These are phyloP conservation scores for Ophiostoma tasmaniense DNA, from an alignment of 2,329 filamentous ascomycete species.

Conservation along the genomic window DNA sequence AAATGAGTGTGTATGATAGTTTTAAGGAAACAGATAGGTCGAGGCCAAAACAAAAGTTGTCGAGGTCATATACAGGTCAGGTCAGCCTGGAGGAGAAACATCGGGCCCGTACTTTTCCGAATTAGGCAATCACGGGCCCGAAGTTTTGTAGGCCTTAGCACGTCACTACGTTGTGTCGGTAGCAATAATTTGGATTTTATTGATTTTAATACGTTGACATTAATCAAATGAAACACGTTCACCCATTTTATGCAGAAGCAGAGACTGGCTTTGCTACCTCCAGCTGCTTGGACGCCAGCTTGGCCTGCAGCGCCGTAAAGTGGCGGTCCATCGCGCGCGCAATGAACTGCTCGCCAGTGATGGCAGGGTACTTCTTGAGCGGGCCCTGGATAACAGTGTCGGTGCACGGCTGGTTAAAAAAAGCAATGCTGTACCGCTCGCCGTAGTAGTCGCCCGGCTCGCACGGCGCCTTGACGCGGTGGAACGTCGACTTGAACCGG, in stretches of 20 bases:
- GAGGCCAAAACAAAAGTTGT: background rate
- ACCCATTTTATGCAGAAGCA: constrained; percentile 7
- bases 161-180: background rate
- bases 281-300: constrained; percentile 15
- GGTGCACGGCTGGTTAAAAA: constrained; percentile 49
- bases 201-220: no score
- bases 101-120: background rate
- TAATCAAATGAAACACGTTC: no score
- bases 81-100: background rate
- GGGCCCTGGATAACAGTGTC: constrained; percentile 53
- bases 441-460: constrained; percentile 48
- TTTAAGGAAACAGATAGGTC: no score
- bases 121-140: background rate
- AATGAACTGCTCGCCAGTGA: constrained; percentile 55
- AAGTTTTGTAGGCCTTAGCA: background rate
- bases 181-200: no score
- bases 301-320: constrained; percentile 22
- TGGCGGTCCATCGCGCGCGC: constrained; percentile 22
- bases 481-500: constrained; percentile 58
- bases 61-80: background rate
- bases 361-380: constrained; percentile 50
- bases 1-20: background rate
- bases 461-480: constrained; percentile 53
- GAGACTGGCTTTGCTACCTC: background rate
- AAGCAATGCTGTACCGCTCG: constrained; percentile 56